A percentile compares a stretch with the other conserved stretches of the same genome.
Conservation (phyloP, 129 eudicot species). For the Arctium lappa region DNA sequence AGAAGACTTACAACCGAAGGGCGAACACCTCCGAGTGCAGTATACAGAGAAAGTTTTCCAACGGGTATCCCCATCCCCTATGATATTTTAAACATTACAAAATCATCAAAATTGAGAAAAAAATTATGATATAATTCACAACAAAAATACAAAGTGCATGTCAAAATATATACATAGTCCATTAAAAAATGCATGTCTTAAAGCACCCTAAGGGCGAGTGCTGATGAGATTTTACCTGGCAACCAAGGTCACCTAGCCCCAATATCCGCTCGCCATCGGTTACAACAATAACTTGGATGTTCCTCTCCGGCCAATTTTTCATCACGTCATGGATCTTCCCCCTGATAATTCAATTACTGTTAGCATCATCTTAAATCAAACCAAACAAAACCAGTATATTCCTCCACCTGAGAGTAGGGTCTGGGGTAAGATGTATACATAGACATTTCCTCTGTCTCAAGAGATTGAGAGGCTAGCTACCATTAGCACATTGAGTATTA, state of each 20-base stretch:
- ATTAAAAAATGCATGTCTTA: background rate
- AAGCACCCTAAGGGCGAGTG: background rate
- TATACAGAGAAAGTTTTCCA: conserved; percentile 87
- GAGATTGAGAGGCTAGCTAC: too few species aligned
- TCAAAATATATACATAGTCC: background rate
- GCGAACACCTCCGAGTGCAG: conserved; percentile 97
- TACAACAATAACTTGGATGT: conserved; percentile 87
- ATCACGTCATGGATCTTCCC: conserved; percentile 81
- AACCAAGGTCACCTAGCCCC: conserved; percentile 95
- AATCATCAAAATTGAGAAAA: background rate
- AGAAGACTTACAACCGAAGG: conserved; percentile 75
- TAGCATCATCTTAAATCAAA: background rate
- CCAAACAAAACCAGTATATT: background rate
- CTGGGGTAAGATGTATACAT: too few species aligned
- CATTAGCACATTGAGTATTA: background rate
- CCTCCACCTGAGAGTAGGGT: too few species aligned
- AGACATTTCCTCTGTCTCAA: too few species aligned
- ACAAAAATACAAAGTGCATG: background rate
- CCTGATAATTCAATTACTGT: conserved; percentile 38
- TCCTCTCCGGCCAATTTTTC: conserved; percentile 89
- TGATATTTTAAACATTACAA: conserved; percentile 11
- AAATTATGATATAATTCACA: background rate
- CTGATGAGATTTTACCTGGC: conserved; percentile 55
- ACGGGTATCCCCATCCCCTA: conserved; percentile 99
- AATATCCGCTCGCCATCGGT: conserved; percentile 97